phyloP scores from a whole-genome alignment of 2,329 filamentous ascomycete genomes.

The Ambrosiella cleistominuta region DNA sequence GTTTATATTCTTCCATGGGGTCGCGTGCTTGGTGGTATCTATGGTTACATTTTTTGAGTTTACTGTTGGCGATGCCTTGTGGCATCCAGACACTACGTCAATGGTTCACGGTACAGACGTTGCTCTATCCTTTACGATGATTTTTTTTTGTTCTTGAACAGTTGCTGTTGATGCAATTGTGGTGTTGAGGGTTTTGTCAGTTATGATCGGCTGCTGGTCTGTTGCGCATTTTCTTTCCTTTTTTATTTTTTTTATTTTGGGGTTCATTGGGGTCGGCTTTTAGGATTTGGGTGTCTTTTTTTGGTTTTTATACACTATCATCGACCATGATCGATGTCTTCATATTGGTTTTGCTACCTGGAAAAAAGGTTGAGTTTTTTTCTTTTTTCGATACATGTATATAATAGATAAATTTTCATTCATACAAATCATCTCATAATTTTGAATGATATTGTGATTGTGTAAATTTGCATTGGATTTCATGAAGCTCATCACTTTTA shows the following conservation, averaged over 20 bases:
- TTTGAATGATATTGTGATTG: background rate
- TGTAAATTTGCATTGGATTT: background rate
- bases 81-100: background rate
- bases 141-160: background rate
- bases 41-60: too few species aligned
- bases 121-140: background rate
- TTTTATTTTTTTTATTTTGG: background rate
- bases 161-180: background rate
- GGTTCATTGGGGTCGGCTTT: background rate
- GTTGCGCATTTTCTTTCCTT: background rate
- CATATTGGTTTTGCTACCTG: background rate
- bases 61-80: background rate
- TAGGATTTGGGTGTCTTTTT: too few species aligned
- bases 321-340: too few species aligned
- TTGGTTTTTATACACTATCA: too few species aligned
- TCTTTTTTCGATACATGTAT: background rate
- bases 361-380: background rate
- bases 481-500: too few species aligned
- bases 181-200: background rate
- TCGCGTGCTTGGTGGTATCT: too few species aligned
- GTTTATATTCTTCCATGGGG: too few species aligned
- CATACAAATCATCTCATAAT: background rate
- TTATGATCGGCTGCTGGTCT: background rate
- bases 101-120: conserved; percentile 2
- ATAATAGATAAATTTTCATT: background rate